Evolutionary conservation across 164 flowering plant genomes (phyloP).

Genomic region (Tinospora cordifolia): DNA sequence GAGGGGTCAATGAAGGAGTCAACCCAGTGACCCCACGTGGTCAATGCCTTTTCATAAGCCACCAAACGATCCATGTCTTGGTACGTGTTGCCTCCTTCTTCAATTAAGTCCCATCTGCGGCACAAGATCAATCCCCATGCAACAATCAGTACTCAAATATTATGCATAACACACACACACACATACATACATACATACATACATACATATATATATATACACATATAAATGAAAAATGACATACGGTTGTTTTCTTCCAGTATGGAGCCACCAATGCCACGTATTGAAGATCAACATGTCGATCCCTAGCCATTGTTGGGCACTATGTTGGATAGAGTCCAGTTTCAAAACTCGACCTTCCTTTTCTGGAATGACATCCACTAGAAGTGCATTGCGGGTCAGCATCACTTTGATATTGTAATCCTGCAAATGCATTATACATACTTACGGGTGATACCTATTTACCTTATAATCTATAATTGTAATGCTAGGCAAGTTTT

Average conservation of each 20-base stretch:
- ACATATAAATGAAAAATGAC: too few species aligned
- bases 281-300: slow-evolving; percentile 45
- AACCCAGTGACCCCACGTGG: slow-evolving; percentile 81
- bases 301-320: slow-evolving; percentile 24
- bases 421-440: slow-evolving; percentile 23
- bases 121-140: neutral
- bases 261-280: slow-evolving; percentile 21
- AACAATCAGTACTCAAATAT: neutral
- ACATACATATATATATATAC: too few species aligned
- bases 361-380: slow-evolving; percentile 11
- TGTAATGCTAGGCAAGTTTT: too few species aligned
- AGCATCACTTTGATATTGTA: slow-evolving; percentile 25
- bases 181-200: too few species aligned
- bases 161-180: too few species aligned
- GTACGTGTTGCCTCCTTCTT: slow-evolving; percentile 34
- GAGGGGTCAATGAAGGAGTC: slow-evolving; percentile 44
- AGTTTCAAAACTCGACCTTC: slow-evolving; percentile 27
- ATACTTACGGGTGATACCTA: too few species aligned
- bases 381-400: slow-evolving; percentile 31
- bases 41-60: slow-evolving; percentile 57
- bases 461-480: too few species aligned
- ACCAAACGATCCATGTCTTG: too few species aligned
- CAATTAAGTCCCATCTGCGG: slow-evolving; percentile 64
- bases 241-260: slow-evolving; percentile 17
- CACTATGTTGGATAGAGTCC: slow-evolving; percentile 29